Evolutionary conservation across 176 grass and related monocot species (phyloP).

Genomic region (Paspalum notatum): DNA sequence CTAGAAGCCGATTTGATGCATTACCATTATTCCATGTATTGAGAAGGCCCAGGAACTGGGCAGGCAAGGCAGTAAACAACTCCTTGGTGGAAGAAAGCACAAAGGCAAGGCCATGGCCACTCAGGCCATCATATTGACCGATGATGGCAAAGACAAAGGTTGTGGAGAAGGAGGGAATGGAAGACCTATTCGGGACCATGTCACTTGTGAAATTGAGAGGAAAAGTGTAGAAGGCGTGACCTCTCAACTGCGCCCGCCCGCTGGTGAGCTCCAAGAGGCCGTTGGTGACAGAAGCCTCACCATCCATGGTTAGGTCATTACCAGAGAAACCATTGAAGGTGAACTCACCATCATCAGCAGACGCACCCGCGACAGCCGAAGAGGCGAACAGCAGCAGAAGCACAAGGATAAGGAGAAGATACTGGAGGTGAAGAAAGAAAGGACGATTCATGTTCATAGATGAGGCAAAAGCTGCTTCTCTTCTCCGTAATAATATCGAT

Average conservation of each 20-base stretch:
- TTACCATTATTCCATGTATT: background rate
- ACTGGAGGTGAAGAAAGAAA: background rate
- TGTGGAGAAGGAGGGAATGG: conserved; percentile 49
- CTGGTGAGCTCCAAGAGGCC: conserved; percentile 53
- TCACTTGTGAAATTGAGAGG: conserved; percentile 27
- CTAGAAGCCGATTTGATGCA: conserved; percentile 11
- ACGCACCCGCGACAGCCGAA: too few species aligned
- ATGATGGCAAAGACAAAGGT: conserved; percentile 47
- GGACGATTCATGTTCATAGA: background rate
- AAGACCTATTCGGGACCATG: background rate
- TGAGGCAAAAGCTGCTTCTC: too few species aligned
- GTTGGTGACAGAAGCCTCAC: background rate
- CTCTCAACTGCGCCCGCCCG: background rate
- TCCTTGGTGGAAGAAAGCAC: conserved; percentile 23
- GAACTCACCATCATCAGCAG: background rate
- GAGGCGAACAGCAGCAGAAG: too few species aligned
- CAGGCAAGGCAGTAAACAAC: background rate
- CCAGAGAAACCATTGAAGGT: conserved; percentile 41
- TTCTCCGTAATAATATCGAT: too few species aligned
- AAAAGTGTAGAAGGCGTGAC: conserved; percentile 43
- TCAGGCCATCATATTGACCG: background rate
- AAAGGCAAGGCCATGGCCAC: conserved; percentile 39
- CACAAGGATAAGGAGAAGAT: background rate
- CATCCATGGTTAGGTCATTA: conserved; percentile 19
- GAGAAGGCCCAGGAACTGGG: conserved; percentile 22